These are phyloP conservation scores for Kurtzmaniella cleridarum DNA, from an alignment of 805 yeast species.

Conservation along the genomic window DNA sequence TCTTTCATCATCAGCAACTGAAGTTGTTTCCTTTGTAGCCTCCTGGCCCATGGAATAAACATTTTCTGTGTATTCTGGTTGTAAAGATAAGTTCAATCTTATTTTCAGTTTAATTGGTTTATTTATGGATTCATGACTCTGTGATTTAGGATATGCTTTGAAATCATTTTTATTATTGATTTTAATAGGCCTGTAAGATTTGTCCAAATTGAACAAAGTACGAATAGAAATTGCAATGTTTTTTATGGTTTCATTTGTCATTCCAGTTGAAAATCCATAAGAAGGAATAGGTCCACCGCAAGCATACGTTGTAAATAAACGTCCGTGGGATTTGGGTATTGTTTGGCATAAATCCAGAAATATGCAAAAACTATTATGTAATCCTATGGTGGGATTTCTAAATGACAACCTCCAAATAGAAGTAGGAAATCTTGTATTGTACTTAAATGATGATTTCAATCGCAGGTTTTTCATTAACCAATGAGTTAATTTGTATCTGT, in stretches of 20 bases:
- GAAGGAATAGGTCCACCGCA: conserved; percentile 3
- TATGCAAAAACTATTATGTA: neutral
- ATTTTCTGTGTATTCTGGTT: conserved; percentile 17
- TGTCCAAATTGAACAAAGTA: conserved; percentile 4
- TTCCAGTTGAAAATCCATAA: conserved; percentile 2
- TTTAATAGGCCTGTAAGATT: conserved; percentile 1
- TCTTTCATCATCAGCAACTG: conserved; percentile 8
- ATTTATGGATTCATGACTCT: neutral
- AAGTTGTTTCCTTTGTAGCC: conserved; percentile 13
- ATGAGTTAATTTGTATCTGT: conserved; percentile 1
- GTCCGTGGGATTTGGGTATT: neutral
- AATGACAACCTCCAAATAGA: conserved; percentile 4
- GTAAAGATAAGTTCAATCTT: conserved; percentile 24
- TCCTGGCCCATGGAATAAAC: conserved; percentile 17
- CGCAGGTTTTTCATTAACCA: neutral
- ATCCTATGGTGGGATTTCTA: neutral
- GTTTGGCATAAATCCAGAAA: conserved; percentile 2
- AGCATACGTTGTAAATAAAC: conserved; percentile 3
- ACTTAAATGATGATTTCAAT: neutral
- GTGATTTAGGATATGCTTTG: neutral
- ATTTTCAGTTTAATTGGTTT: conserved; percentile 5
- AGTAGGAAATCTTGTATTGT: neutral
- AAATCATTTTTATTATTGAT: neutral
- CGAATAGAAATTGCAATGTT: conserved; percentile 3
- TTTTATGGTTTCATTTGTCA: conserved; percentile 3